These are phyloP conservation scores for Warburgia ugandensis DNA, from an alignment of 164 flowering plant genomes.

Conservation along the genomic window DNA sequence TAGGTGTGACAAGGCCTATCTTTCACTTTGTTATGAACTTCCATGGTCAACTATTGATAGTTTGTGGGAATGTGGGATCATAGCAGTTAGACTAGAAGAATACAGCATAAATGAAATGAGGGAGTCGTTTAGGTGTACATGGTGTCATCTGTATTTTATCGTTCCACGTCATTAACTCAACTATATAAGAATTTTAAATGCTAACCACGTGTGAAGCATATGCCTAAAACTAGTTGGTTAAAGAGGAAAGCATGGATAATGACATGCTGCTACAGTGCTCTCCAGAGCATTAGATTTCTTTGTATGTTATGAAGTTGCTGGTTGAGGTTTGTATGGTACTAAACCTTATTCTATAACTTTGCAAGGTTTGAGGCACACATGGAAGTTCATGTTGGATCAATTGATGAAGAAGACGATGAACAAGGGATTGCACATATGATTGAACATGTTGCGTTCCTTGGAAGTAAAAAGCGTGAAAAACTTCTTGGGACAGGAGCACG, in stretches of 20 bases:
- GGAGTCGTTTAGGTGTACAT: no score
- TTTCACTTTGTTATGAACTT: no score
- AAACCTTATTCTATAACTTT: no score
- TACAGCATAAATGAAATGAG: no score
- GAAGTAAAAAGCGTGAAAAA: conserved; percentile 98
- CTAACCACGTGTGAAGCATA: not conserved
- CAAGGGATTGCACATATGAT: conserved; percentile 99
- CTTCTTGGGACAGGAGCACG: conserved; percentile 97
- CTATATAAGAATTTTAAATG: not conserved
- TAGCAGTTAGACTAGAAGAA: no score
- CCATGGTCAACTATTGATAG: no score
- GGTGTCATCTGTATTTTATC: no score
- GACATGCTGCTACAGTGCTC: not conserved
- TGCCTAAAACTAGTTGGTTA: not conserved
- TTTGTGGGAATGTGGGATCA: no score
- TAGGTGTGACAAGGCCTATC: no score
- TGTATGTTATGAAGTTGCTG: no score
- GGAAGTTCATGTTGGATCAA: conserved; percentile 98
- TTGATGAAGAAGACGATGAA: conserved; percentile 99
- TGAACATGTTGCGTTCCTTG: conserved; percentile 98
- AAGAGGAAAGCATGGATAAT: not conserved
- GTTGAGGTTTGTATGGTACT: no score
- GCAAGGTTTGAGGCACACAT: conserved; percentile 99
- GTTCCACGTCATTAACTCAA: not conserved
- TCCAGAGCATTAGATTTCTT: not conserved